Base-by-base conservation (phyloP, 192 early-diverging fungal genomes). In the Backusella australiensis region DNA sequence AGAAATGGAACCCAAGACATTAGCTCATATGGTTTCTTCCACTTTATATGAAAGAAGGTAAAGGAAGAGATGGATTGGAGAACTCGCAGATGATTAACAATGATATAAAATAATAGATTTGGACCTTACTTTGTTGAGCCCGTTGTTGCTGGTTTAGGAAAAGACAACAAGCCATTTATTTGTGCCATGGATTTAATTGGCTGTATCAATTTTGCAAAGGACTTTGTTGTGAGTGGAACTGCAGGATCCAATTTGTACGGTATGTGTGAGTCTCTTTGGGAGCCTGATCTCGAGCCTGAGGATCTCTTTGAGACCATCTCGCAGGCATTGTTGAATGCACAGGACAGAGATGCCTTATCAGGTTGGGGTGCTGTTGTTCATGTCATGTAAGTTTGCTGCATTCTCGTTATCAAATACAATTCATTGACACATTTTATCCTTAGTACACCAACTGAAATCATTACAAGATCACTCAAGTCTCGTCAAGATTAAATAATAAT, bases 361-460 rank as follows among this genome's bases (percentile, higher is more conserved):
- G 98, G 98, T 68, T 99, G 98, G 98, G 98, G 98, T 82, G 96
- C 93, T 65, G 87, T 96, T 65, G 97, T 99, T 29, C 91, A 96
- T 83, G 85, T 99, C 56, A 95, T 99, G 90, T 91, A 88, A 72
- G 88, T 80, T 6, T 4, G 2, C 32, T 32, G 32, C 32, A 32
- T 32, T 32, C 32, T 32, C 32, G 32, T 32, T 32, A 32, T 32
- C 32, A 32, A 32, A 32, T 32, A 32, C 32, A 32, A 32, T 32
- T 32, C 32, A 32, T 17, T 34, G 9, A 23, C 44, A 34, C 19
- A 4, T 29, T 75, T 77, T 44, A 67, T n/a, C 12, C 1, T n/a
- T 75, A 90, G 89, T 76, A 99, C 97, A 17, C 90, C 90, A 17
- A 92, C 94, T 1, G 85, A 90, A 73, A 86, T 98, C 67, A 97